A percentile compares a stretch with the other conserved stretches of the same genome.
phyloP scores from a whole-genome alignment of 1,139 yeast genomes.

The Saccharomyces hybrid region DNA sequence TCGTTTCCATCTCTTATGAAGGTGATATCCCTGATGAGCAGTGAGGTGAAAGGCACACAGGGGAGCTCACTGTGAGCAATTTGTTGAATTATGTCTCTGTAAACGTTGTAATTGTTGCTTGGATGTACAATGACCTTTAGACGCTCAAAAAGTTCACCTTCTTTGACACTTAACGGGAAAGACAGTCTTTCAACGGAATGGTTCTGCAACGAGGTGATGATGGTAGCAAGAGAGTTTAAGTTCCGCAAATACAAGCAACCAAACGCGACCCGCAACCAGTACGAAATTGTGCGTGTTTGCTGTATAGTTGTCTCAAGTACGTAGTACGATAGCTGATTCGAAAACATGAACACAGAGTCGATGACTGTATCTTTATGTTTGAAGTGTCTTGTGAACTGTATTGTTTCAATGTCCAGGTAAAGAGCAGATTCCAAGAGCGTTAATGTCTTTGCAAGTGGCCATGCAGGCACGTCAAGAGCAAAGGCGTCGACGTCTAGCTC shows the following conservation, averaged over 20 bases:
- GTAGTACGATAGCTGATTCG: conserved; percentile 75
- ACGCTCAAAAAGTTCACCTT: conserved; percentile 56
- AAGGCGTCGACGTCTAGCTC: neutral
- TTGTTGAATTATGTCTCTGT: conserved; percentile 59
- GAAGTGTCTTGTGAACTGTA: conserved; percentile 40
- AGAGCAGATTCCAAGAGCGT: conserved; percentile 72
- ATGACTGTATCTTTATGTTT: conserved; percentile 63
- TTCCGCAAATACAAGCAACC: conserved; percentile 76
- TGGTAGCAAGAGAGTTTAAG: conserved; percentile 83
- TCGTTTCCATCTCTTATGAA: conserved; percentile 86
- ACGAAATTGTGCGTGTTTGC: conserved; percentile 42
- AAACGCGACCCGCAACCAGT: conserved; percentile 80
- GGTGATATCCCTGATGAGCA: conserved; percentile 80
- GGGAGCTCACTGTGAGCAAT: conserved; percentile 49
- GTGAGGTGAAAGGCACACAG: conserved; percentile 77
- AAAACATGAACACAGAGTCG: conserved; percentile 57
- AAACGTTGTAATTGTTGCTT: conserved; percentile 70
- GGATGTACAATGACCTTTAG: conserved; percentile 72
- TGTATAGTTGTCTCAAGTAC: conserved; percentile 67
- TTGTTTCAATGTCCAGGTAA: conserved; percentile 55
- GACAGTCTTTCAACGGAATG: conserved; percentile 67
- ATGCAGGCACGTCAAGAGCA: conserved; percentile 54
- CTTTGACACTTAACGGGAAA: conserved; percentile 54
- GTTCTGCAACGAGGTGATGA: conserved; percentile 76
- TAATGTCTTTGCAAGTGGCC: conserved; percentile 79